Evolutionary conservation across 1,139 yeast genomes (phyloP).

Genomic region (Hansenula sp.): DNA sequence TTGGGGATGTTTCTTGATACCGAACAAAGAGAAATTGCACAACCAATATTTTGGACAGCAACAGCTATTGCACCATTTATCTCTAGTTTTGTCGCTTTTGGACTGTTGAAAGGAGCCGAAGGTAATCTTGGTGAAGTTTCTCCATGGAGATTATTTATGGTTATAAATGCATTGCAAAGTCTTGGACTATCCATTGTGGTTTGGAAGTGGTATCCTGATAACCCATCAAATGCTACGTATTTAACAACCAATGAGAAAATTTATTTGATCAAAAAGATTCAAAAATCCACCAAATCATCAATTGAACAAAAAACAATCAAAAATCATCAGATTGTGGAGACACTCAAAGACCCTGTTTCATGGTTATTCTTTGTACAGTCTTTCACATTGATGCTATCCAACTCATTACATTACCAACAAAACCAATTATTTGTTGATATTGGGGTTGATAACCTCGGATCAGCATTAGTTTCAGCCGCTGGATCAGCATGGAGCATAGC

Average conservation of each 20-base stretch:
- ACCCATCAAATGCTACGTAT: conserved; percentile 45
- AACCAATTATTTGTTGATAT: conserved; percentile 33
- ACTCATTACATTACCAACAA: conserved; percentile 40
- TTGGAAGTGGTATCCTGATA: conserved; percentile 45
- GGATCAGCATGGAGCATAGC: conserved; percentile 28
- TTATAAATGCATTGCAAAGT: conserved; percentile 45
- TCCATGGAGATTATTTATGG: conserved; percentile 45
- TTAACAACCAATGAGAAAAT: conserved; percentile 47
- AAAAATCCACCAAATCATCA: conserved; percentile 52
- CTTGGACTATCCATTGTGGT: conserved; percentile 41
- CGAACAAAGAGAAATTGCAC: conserved; percentile 40
- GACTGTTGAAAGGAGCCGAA: conserved; percentile 32
- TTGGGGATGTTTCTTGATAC: conserved; percentile 52
- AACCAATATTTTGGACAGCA: conserved; percentile 47
- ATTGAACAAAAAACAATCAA: conserved; percentile 40
- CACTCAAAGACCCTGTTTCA: conserved; percentile 43
- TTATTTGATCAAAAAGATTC: conserved; percentile 43
- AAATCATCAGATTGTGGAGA: conserved; percentile 47
- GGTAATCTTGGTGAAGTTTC: conserved; percentile 21
- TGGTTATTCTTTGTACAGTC: conserved; percentile 41
- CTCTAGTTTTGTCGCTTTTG: conserved; percentile 45
- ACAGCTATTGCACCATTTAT: conserved; percentile 43
- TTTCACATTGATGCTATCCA: conserved; percentile 33
- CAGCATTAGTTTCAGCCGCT: conserved; percentile 29
- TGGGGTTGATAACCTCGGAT: conserved; percentile 27